Evolutionary conservation across 179 eudicot genomes (phyloP).

Genomic region (Silene noctiflora): DNA sequence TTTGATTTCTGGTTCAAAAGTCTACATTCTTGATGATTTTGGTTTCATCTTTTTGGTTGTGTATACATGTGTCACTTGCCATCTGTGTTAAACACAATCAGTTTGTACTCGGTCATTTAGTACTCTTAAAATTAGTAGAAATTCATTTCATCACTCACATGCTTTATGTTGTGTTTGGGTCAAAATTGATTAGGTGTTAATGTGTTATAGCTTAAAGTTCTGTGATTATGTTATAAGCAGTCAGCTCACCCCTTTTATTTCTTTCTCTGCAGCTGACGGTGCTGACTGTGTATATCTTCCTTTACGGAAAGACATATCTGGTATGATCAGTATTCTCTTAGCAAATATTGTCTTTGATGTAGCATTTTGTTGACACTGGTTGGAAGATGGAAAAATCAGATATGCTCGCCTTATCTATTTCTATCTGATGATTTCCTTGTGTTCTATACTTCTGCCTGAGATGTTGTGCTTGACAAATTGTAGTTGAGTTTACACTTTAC

Average conservation of each 20-base stretch:
- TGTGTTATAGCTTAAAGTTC: background rate
- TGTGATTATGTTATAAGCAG: conserved; percentile 15
- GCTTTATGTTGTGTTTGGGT: background rate
- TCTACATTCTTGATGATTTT: background rate
- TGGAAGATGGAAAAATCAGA: background rate
- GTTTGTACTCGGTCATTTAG: background rate
- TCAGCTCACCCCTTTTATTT: conserved; percentile 22
- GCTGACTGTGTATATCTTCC: conserved; percentile 84
- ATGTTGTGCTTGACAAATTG: background rate
- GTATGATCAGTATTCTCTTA: conserved; percentile 40
- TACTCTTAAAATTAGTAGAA: background rate
- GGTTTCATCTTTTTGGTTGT: background rate
- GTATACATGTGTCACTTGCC: background rate
- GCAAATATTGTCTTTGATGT: background rate
- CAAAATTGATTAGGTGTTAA: background rate
- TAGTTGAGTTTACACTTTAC: background rate
- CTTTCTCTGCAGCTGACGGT: conserved; percentile 81
- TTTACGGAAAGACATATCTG: conserved; percentile 90
- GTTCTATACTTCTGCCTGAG: background rate
- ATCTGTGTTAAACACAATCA: background rate
- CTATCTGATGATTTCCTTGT: background rate
- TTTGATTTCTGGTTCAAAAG: too few relatives aligned
- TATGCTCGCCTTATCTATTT: background rate
- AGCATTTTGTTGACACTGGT: background rate
- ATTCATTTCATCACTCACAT: background rate